These are phyloP conservation scores for Phialophora expanda DNA, from an alignment of 2,329 filamentous ascomycete genomes.

Conservation along the genomic window DNA sequence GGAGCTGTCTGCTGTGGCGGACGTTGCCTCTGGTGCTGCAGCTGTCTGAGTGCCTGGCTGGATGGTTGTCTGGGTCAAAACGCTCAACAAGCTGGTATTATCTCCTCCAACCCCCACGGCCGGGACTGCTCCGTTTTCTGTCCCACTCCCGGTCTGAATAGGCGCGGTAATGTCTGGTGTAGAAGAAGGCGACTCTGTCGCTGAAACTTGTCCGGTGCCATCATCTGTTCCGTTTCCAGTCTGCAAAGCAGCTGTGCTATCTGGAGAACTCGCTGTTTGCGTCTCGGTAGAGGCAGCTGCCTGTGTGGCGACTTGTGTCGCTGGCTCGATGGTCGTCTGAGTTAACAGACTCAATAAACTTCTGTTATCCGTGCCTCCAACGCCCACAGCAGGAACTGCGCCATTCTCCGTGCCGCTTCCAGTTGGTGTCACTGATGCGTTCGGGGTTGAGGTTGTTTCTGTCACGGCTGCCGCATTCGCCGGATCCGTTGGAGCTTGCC, in stretches of 20 bases:
- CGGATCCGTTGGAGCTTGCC: slow-evolving; percentile 28
- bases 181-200: neutral
- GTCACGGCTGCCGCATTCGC: slow-evolving; percentile 11
- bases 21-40: neutral
- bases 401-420: slow-evolving; percentile 35
- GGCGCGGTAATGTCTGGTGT: neutral
- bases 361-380: slow-evolving; percentile 31
- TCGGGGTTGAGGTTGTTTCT: slow-evolving; percentile 16
- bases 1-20: neutral
- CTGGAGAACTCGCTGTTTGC: neutral
- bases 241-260: neutral
- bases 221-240: neutral
- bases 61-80: slow-evolving; percentile 29
- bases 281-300: neutral
- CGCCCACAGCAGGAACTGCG: slow-evolving; percentile 36
- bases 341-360: slow-evolving; percentile 34
- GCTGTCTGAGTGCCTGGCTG: slow-evolving; percentile 5
- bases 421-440: slow-evolving; percentile 11
- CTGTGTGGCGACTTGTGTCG: slow-evolving; percentile 3
- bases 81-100: slow-evolving; percentile 32
- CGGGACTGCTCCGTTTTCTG: slow-evolving; percentile 35
- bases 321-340: slow-evolving; percentile 19
- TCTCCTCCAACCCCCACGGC: slow-evolving; percentile 34
- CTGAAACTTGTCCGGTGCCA: neutral
- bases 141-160: slow-evolving; percentile 23